A percentile compares a stretch with the other conserved stretches of the same genome.
phyloP scores from a whole-genome alignment of 179 eudicot genomes.

The Silene noctiflora region DNA sequence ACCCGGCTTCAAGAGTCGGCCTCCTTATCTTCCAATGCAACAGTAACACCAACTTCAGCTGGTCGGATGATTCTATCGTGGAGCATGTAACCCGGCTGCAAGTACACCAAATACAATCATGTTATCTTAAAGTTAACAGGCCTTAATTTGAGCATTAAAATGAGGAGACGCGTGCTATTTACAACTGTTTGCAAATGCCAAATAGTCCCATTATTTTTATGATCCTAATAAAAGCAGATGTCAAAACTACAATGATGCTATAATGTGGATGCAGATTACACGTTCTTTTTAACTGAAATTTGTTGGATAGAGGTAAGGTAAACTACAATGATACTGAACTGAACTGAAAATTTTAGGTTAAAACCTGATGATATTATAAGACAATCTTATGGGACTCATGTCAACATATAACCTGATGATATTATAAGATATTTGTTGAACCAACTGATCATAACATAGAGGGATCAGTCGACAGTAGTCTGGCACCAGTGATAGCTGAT shows the following conservation, averaged over 20 bases:
- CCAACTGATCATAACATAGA: not conserved
- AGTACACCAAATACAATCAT: not conserved
- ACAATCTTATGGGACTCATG: not conserved
- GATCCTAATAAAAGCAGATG: too few species aligned
- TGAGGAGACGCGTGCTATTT: too few species aligned
- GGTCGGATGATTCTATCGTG: constrained; percentile 88
- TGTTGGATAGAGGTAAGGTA: not conserved
- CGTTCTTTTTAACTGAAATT: too few species aligned
- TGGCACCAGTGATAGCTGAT: not conserved
- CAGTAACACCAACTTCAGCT: constrained; percentile 95
- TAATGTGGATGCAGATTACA: too few species aligned
- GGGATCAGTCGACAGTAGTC: not conserved
- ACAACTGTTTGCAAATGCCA: not conserved
- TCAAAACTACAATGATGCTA: too few species aligned
- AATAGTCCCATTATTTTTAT: too few species aligned
- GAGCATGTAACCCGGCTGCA: constrained; percentile 75
- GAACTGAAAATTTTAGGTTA: not conserved
- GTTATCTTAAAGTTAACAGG: not conserved
- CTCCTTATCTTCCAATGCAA: constrained; percentile 39
- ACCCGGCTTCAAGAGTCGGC: constrained; percentile 29
- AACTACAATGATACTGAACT: not conserved
- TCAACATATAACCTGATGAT: not conserved
- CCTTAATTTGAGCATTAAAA: not conserved
- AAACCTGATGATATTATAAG: not conserved
- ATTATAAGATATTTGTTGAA: not conserved